A percentile compares a stretch with the other conserved stretches of the same genome.
Conservation (phyloP, 2,329 filamentous ascomycete species). For the Phoma sp. region DNA sequence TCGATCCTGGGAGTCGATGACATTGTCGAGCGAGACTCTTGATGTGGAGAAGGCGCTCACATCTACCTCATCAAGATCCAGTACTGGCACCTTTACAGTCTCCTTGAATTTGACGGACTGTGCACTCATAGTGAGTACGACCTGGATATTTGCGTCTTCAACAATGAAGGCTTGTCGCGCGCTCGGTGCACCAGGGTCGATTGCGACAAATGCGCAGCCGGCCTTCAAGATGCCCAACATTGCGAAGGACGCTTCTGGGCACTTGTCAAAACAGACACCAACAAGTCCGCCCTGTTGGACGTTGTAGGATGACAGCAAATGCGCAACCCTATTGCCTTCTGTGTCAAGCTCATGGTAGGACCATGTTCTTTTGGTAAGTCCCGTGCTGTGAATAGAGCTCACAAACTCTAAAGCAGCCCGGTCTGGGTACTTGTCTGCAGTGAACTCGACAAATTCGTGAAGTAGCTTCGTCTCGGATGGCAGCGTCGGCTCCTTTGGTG, state of each 20-base stretch:
- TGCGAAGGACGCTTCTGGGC: constrained; percentile 80
- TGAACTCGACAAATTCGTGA: constrained; percentile 78
- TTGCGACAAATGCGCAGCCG: constrained; percentile 79
- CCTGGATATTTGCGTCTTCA: constrained; percentile 69
- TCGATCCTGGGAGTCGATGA: constrained; percentile 58
- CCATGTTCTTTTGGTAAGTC: constrained; percentile 64
- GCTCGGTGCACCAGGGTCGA: constrained; percentile 75
- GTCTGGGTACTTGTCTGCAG: constrained; percentile 62
- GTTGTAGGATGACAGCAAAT: constrained; percentile 62
- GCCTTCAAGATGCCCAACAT: constrained; percentile 84
- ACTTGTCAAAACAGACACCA: constrained; percentile 83
- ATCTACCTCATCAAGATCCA: constrained; percentile 54
- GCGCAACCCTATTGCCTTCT: constrained; percentile 74
- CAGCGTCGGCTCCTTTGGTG: constrained; percentile 65
- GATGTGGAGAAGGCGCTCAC: constrained; percentile 43
- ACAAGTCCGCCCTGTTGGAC: constrained; percentile 66
- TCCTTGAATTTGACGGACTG: constrained; percentile 49
- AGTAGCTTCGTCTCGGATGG: constrained; percentile 65
- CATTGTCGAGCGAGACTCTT: constrained; percentile 34
- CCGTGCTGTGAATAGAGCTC: constrained; percentile 57
- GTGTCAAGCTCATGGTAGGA: constrained; percentile 74
- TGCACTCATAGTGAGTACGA: constrained; percentile 65
- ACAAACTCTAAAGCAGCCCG: constrained; percentile 78
- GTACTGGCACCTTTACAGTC: constrained; percentile 45
- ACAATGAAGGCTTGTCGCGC: constrained; percentile 80